Percentiles rank a stretch among this genome's conserved stretches.
Evolutionary conservation across 345 rosid genomes (phyloP).

Genomic region (Kandelia obovata): DNA sequence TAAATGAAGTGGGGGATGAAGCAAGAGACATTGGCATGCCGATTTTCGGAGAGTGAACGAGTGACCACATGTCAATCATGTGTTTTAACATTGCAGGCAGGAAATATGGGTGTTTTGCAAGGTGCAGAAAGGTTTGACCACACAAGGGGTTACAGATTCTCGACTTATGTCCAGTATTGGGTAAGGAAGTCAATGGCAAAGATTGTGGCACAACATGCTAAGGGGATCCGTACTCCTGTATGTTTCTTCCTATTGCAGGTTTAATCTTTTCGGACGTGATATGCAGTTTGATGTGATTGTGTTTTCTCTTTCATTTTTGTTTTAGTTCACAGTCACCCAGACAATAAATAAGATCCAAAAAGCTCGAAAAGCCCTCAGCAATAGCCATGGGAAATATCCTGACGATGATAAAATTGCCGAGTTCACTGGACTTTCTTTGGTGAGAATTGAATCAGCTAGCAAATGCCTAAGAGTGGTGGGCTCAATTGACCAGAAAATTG

Average conservation of each 20-base stretch:
- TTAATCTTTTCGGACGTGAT: not conserved
- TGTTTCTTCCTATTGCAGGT: slow-evolving; percentile 17
- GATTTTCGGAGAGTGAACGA: too few species aligned
- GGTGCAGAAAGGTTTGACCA: slow-evolving; percentile 85
- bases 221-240: slow-evolving; percentile 73
- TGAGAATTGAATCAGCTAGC: slow-evolving; percentile 66
- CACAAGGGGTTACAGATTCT: slow-evolving; percentile 75
- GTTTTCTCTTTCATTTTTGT: slow-evolving; percentile 12
- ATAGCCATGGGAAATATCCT: slow-evolving; percentile 49
- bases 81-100: slow-evolving; percentile 49
- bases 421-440: slow-evolving; percentile 53
- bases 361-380: slow-evolving; percentile 55
- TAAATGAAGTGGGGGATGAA: not conserved
- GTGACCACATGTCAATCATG: not conserved
- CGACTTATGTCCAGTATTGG: slow-evolving; percentile 88
- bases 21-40: too few species aligned
- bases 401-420: slow-evolving; percentile 60
- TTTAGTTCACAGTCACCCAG: slow-evolving; percentile 44
- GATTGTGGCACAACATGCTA: slow-evolving; percentile 53
- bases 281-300: slow-evolving; percentile 12
- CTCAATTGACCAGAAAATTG: slow-evolving; percentile 63
- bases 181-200: slow-evolving; percentile 64
- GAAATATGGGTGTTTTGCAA: slow-evolving; percentile 69
- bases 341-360: slow-evolving; percentile 53
- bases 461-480: slow-evolving; percentile 71